Percentiles rank a stretch among this genome's conserved stretches.
Evolutionary conservation across 2,329 filamentous ascomycete genomes (phyloP).

Genomic region (Sphaerulina populicola): DNA sequence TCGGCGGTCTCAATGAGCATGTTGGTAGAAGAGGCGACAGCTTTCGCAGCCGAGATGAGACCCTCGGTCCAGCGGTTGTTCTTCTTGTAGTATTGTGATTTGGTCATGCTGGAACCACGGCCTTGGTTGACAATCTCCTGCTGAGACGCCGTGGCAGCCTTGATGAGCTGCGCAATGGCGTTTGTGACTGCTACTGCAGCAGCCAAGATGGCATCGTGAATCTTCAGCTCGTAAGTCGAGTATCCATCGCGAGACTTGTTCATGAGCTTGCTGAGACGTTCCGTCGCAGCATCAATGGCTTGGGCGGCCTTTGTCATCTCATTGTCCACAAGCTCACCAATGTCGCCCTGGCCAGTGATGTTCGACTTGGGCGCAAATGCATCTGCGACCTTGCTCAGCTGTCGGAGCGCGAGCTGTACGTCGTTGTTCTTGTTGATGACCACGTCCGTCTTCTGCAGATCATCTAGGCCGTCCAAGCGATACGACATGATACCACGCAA

Average conservation of each 20-base stretch:
- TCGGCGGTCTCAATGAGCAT: slow-evolving; percentile 96
- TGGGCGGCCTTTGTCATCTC: slow-evolving; percentile 91
- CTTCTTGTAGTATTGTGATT: slow-evolving; percentile 98
- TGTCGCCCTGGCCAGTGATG: slow-evolving; percentile 68
- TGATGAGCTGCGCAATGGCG: slow-evolving; percentile 88
- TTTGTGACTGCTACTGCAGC: slow-evolving; percentile 88
- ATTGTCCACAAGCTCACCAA: slow-evolving; percentile 85
- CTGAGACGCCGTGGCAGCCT: slow-evolving; percentile 84
- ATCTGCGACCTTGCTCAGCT: slow-evolving; percentile 86
- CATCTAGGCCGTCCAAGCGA: slow-evolving; percentile 80
- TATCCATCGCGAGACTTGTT: slow-evolving; percentile 95
- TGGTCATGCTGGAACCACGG: slow-evolving; percentile 62
- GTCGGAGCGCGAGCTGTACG: slow-evolving; percentile 87
- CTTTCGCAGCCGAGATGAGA: slow-evolving; percentile 92
- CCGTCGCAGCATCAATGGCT: slow-evolving; percentile 85
- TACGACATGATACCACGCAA: slow-evolving; percentile 93
- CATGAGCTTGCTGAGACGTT: slow-evolving; percentile 80
- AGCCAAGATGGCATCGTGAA: slow-evolving; percentile 90
- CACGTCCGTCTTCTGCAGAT: slow-evolving; percentile 87
- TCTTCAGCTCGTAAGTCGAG: slow-evolving; percentile 90
- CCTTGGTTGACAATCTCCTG: slow-evolving; percentile 95
- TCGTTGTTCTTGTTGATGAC: slow-evolving; percentile 97
- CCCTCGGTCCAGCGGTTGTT: slow-evolving; percentile 99
- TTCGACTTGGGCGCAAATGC: slow-evolving; percentile 85
- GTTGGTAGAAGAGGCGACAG: slow-evolving; percentile 81